A percentile compares a stretch with the other conserved stretches of the same genome.
Conservation (phyloP, 257 asterid genomes). For the Asclepias syriaca region DNA sequence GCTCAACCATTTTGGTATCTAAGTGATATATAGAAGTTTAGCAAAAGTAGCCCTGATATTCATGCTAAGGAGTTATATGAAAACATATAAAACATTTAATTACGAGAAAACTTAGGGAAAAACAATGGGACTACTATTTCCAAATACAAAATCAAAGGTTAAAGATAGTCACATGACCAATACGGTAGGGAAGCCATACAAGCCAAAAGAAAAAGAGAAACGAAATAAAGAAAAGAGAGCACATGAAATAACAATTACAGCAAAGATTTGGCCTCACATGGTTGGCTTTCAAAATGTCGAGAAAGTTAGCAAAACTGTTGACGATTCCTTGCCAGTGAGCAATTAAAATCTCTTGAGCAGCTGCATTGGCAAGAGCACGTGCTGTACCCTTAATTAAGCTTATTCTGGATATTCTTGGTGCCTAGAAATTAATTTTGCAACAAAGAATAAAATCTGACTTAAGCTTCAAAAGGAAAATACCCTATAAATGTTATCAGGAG, state of each 20-base stretch:
- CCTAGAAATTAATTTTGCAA: slow-evolving; percentile 39
- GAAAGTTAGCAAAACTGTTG: slow-evolving; percentile 57
- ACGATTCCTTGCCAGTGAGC: slow-evolving; percentile 99
- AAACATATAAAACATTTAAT: neutral
- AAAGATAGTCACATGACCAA: neutral
- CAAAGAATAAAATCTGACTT: neutral
- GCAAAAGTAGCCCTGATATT: neutral
- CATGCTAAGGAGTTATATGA: neutral
- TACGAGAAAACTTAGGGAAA: neutral
- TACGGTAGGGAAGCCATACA: neutral
- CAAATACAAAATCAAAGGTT: neutral
- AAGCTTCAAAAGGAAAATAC: neutral
- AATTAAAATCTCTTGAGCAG: slow-evolving; percentile 85
- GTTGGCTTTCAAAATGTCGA: slow-evolving; percentile 61
- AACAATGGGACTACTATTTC: neutral
- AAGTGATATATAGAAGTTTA: neutral
- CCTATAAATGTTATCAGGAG: neutral
- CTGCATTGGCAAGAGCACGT: slow-evolving; percentile 79
- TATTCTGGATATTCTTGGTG: slow-evolving; percentile 93
- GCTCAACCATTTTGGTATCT: neutral
- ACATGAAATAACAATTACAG: neutral
- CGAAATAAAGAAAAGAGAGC: neutral
- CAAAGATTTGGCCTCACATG: slow-evolving; percentile 42
- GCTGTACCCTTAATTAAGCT: slow-evolving; percentile 82
- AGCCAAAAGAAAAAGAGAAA: neutral